A percentile compares a stretch with the other conserved stretches of the same genome.
Conservation (phyloP, 2,329 filamentous ascomycete genomes). For the Monilinia vaccinii-corymbosi region DNA sequence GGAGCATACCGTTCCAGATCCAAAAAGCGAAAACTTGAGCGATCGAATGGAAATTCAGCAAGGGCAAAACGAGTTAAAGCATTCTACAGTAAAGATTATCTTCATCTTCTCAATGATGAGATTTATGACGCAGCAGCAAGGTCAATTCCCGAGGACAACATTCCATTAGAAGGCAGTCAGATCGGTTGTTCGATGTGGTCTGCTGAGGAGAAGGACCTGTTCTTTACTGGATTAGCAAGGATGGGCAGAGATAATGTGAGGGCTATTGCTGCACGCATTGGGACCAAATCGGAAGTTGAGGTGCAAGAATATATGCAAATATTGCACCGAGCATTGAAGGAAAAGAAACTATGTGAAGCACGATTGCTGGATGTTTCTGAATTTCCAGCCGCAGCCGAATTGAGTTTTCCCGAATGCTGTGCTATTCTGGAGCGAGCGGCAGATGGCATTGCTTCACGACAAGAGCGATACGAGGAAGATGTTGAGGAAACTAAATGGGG, state of each 20-base stretch:
- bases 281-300: constrained; percentile 66
- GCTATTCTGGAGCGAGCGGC: constrained; percentile 58
- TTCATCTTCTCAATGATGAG: constrained; percentile 44
- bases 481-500: constrained; percentile 53
- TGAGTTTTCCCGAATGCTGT: constrained; percentile 54
- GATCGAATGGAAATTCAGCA: constrained; percentile 9
- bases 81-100: constrained; percentile 42
- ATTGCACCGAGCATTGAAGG: constrained; percentile 41
- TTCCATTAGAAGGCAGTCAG: constrained; percentile 40
- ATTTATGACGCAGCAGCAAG: constrained; percentile 42
- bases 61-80: constrained; percentile 29
- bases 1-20: background rate
- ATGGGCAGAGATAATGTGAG: constrained; percentile 54
- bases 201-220: constrained; percentile 54
- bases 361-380: constrained; percentile 41
- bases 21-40: constrained; percentile 19
- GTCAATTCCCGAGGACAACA: constrained; percentile 25
- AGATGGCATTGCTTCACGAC: constrained; percentile 53
- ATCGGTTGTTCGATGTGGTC: constrained; percentile 66
- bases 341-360: constrained; percentile 15
- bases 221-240: constrained; percentile 58
- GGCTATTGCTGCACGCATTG: constrained; percentile 53
- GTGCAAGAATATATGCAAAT: constrained; percentile 60
- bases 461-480: constrained; percentile 53
- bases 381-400: constrained; percentile 63